Percentiles rank a stretch among this genome's conserved stretches.
Evolutionary conservation across 2,329 filamentous ascomycete species (phyloP).

Genomic region (Trichoderma breve): DNA sequence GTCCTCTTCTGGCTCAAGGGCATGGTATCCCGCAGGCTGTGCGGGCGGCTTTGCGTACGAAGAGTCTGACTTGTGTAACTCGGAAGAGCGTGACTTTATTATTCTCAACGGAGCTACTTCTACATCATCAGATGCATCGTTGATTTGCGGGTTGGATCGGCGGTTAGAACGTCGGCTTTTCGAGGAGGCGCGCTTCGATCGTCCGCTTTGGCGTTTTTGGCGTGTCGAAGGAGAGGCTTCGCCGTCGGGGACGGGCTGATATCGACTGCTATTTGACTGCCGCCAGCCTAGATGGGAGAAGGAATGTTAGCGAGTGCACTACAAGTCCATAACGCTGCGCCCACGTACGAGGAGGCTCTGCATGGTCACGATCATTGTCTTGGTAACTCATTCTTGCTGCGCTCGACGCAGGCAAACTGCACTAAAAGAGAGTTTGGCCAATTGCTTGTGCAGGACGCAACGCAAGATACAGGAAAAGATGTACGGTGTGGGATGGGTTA

Average conservation of each 20-base stretch:
- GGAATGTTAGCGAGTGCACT: constrained; percentile 16
- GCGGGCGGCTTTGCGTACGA: constrained; percentile 34
- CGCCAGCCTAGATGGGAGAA: constrained; percentile 17
- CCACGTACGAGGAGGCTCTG: constrained; percentile 39
- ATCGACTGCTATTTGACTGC: constrained; percentile 12
- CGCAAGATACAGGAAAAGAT: constrained; percentile 29
- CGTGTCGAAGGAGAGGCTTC: constrained; percentile 15
- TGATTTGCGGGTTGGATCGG: constrained; percentile 33
- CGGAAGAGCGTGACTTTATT: constrained; percentile 37
- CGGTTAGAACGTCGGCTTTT: constrained; percentile 27
- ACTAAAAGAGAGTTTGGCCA: constrained; percentile 34
- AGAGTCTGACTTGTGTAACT: constrained; percentile 46
- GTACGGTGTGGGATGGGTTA: constrained; percentile 31
- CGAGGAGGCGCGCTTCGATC: not conserved
- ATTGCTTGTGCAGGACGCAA: constrained; percentile 34
- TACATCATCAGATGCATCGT: constrained; percentile 26
- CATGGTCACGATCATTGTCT: constrained; percentile 36
- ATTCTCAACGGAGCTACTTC: constrained; percentile 33
- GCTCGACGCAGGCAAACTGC: constrained; percentile 29
- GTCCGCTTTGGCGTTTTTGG: constrained; percentile 16
- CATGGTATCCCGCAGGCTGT: constrained; percentile 23
- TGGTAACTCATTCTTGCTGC: constrained; percentile 41
- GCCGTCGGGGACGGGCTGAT: constrained; percentile 13
- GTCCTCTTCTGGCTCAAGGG: not conserved
- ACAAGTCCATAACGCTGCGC: constrained; percentile 1